Evolutionary conservation across 1,139 yeast species (phyloP).

Genomic region (Pichia terricola): DNA sequence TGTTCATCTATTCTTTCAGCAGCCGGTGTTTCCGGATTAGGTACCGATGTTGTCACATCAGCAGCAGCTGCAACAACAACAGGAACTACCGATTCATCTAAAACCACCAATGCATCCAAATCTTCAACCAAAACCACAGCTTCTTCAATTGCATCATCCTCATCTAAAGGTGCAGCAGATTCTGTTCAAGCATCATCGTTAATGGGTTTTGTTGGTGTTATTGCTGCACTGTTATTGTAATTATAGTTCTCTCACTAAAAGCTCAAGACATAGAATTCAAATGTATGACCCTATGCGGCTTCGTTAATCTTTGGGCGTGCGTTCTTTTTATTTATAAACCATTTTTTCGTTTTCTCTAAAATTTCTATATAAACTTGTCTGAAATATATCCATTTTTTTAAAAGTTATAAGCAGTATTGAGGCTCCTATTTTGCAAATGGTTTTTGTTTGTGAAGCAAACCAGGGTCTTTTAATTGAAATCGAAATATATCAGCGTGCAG

Average conservation of each 20-base stretch:
- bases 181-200: conserved; percentile 11
- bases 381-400: no score
- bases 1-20: conserved; percentile 32
- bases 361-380: no score
- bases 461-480: no score
- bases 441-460: no score
- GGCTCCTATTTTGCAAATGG: no score
- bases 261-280: no score
- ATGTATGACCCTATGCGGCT: no score
- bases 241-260: neutral
- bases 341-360: no score
- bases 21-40: conserved; percentile 34
- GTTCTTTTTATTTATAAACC: no score
- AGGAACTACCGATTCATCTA: conserved; percentile 10
- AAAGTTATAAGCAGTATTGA: no score
- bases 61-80: conserved; percentile 5
- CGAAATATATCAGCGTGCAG: no score
- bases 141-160: conserved; percentile 14
- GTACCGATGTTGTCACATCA: conserved; percentile 30
- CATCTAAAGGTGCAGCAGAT: conserved; percentile 13
- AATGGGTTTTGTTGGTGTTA: conserved; percentile 8
- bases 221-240: conserved; percentile 7
- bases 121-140: conserved; percentile 21
- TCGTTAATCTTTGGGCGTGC: no score
- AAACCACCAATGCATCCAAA: neutral